phyloP scores from a whole-genome alignment of 1,284 basidiomycete genomes.

The Puccinia coronata region DNA sequence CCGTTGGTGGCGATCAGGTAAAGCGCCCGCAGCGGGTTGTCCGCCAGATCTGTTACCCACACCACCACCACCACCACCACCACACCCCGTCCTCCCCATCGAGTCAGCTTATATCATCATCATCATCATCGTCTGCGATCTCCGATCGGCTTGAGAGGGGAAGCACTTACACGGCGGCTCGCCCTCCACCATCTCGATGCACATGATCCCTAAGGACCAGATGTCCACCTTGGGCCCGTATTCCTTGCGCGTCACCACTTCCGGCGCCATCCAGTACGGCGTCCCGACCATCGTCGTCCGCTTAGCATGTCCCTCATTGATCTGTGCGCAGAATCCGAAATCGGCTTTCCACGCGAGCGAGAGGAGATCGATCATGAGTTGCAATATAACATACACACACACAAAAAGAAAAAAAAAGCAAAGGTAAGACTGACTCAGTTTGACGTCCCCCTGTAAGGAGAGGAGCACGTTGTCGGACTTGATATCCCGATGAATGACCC shows the following conservation, averaged over 20 bases:
- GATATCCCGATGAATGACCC: conserved; percentile 96
- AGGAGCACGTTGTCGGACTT: conserved; percentile 96
- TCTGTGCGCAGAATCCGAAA: conserved; percentile 98
- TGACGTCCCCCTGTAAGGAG: conserved; percentile 90
- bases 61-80: too few relatives aligned
- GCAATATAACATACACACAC: too few relatives aligned
- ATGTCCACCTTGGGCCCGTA: conserved; percentile 99
- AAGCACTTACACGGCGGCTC: conserved; percentile 87
- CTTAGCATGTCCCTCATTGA: conserved; percentile 86
- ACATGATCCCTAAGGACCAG: conserved; percentile 94
- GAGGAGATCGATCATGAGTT: too few relatives aligned
- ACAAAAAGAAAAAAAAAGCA: background rate
- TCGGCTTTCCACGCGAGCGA: conserved; percentile 68
- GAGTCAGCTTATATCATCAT: too few relatives aligned
- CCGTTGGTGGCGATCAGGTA: conserved; percentile 98
- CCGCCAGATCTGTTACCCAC: conserved; percentile 57
- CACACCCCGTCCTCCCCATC: background rate
- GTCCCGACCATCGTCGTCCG: conserved; percentile 99
- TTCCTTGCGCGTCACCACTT: conserved; percentile 96
- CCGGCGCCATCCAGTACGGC: conserved; percentile 99
- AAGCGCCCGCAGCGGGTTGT: conserved; percentile 62
- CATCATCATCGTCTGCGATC: too few relatives aligned
- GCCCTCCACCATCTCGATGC: conserved; percentile 94
- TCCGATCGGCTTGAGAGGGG: too few relatives aligned
- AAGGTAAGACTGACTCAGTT: conserved; percentile 72